Conservation (phyloP, 495 filamentous ascomycete species). For the Hyaloscypha bicolor region DNA sequence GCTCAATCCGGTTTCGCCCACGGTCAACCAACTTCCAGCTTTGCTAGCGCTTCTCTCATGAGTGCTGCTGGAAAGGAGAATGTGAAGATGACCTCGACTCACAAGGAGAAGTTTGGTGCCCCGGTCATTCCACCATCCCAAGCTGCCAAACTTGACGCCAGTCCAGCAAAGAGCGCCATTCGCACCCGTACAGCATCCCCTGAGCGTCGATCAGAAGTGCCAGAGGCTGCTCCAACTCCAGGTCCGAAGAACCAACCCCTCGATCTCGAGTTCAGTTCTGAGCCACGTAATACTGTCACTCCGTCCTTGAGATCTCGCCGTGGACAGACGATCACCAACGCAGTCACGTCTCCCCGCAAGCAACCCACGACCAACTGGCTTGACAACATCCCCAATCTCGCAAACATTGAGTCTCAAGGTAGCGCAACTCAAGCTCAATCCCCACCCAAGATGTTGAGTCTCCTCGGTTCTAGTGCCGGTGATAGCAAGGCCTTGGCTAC, state of each 20-base stretch:
- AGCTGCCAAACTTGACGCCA: not conserved
- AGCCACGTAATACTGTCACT: conserved; percentile 11
- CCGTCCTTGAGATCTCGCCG: conserved; percentile 22
- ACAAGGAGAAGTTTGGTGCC: conserved; percentile 1
- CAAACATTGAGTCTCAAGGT: not conserved
- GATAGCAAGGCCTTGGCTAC: conserved; percentile 2
- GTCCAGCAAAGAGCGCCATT: not conserved
- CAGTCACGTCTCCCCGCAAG: conserved; percentile 3
- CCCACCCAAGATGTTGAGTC: conserved; percentile 27
- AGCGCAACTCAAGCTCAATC: not conserved
- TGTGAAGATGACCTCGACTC: not conserved
- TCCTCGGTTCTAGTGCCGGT: conserved; percentile 20
- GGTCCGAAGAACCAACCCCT: not conserved
- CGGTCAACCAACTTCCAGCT: not conserved
- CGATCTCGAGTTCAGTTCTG: conserved; percentile 15
- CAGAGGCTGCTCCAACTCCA: not conserved
- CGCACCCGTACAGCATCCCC: not conserved
- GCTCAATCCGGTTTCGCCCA: not conserved
- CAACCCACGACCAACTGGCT: conserved; percentile 3
- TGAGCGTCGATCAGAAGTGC: not conserved
- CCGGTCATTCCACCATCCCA: not conserved
- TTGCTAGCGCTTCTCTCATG: not conserved
- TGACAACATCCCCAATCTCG: conserved; percentile 3
- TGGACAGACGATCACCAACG: conserved; percentile 16
- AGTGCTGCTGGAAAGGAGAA: not conserved